A percentile compares a stretch with the other conserved stretches of the same genome.
Evolutionary conservation across 129 eudicot genomes (phyloP).

Genomic region (Pittosporum tobira): DNA sequence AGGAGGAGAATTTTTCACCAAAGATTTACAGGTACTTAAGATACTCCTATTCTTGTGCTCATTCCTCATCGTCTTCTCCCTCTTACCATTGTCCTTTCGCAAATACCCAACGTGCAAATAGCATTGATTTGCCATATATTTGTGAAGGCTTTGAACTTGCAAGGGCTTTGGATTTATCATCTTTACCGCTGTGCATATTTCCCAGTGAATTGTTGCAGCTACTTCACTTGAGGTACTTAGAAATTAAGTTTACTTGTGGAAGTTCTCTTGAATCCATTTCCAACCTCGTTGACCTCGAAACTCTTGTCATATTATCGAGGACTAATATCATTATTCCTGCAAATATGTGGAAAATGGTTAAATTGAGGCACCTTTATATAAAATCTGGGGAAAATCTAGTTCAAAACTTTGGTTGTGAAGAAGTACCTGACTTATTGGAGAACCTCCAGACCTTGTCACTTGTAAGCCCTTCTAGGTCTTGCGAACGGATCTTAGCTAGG

Average conservation of each 20-base stretch:
- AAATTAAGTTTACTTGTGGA: neutral
- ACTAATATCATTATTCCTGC: neutral
- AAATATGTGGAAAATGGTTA: conserved; percentile 6
- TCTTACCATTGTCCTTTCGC: neutral
- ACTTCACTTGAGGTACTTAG: conserved; percentile 24
- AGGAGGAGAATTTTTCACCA: conserved; percentile 26
- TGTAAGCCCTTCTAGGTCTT: conserved; percentile 11
- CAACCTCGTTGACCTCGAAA: conserved; percentile 17
- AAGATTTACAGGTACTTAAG: too few relatives aligned
- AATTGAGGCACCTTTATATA: neutral
- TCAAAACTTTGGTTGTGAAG: neutral
- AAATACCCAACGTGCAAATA: too few relatives aligned
- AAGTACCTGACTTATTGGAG: neutral
- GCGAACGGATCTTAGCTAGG: conserved; percentile 8
- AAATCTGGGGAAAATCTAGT: neutral
- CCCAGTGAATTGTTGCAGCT: conserved; percentile 19
- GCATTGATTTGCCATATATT: too few relatives aligned
- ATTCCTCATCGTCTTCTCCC: neutral
- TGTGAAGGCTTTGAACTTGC: conserved; percentile 14
- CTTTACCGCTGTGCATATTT: neutral
- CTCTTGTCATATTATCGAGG: conserved; percentile 2
- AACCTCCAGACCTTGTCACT: conserved; percentile 17
- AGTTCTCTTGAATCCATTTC: conserved; percentile 16
- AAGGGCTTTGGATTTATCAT: conserved; percentile 20
- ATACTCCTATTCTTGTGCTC: neutral